Conservation (phyloP, 2,329 filamentous ascomycete species). For the Fusarium sp. region DNA sequence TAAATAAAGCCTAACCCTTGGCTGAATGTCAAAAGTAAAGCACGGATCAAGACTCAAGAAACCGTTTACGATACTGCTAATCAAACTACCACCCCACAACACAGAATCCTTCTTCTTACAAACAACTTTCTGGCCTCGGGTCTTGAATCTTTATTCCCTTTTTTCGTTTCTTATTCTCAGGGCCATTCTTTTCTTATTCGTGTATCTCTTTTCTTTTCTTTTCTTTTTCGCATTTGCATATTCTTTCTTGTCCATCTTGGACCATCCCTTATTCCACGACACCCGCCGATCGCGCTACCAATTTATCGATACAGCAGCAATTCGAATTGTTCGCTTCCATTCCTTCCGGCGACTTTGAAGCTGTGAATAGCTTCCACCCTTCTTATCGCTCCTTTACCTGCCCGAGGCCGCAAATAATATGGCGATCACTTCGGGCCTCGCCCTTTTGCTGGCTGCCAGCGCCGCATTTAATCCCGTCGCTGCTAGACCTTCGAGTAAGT, state of each 20-base stretch:
- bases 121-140: constrained; percentile 7
- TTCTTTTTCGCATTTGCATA: neutral
- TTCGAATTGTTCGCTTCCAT: neutral
- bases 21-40: neutral
- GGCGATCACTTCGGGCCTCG: constrained; percentile 40
- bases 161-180: constrained; percentile 11
- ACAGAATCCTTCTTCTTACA: constrained; percentile 19
- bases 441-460: constrained; percentile 42
- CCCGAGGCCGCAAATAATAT: constrained; percentile 17
- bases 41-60: constrained; percentile 11
- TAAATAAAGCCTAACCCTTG: neutral
- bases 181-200: constrained; percentile 1
- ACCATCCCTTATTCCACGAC: neutral
- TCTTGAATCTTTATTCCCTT: constrained; percentile 5
- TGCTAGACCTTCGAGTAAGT: constrained; percentile 39
- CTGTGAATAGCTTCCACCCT: neutral
- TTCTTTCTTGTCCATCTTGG: neutral
- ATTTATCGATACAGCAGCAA: constrained; percentile 11
- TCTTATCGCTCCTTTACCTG: neutral
- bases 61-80: constrained; percentile 31
- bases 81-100: constrained; percentile 22
- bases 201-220: constrained; percentile 1
- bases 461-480: constrained; percentile 31
- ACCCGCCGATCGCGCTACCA: neutral
- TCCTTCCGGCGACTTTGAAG: constrained; percentile 1